Evolutionary conservation across 2,329 filamentous ascomycete species (phyloP).

Genomic region (Calonectria pteridis): DNA sequence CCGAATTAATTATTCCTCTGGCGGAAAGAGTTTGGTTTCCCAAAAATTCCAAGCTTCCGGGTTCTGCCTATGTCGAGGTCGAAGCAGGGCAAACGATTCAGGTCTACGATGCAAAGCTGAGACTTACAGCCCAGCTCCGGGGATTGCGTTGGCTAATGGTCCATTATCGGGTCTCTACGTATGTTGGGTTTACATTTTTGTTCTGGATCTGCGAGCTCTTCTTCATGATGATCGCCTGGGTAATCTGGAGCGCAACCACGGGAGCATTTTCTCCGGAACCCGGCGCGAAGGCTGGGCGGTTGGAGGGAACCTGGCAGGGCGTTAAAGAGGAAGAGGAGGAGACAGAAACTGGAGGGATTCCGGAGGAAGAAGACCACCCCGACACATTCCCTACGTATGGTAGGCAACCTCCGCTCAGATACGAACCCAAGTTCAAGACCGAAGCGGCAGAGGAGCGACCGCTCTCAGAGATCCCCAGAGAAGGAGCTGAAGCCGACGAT

Average conservation of each 20-base stretch:
- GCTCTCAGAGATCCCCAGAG: conserved; percentile 51
- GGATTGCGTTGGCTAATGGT: conserved; percentile 91
- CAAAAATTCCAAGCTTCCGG: conserved; percentile 54
- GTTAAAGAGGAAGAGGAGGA: conserved; percentile 41
- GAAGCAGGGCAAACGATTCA: conserved; percentile 78
- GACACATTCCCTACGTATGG: conserved; percentile 59
- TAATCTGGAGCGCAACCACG: conserved; percentile 59
- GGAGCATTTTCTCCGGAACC: conserved; percentile 25
- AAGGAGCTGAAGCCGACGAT: conserved; percentile 60
- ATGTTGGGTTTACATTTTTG: conserved; percentile 73
- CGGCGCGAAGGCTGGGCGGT: conserved; percentile 21
- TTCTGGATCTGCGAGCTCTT: conserved; percentile 85
- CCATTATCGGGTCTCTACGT: conserved; percentile 78
- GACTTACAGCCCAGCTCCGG: conserved; percentile 79
- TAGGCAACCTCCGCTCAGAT: conserved; percentile 56
- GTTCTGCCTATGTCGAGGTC: conserved; percentile 70
- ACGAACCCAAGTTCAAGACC: conserved; percentile 53
- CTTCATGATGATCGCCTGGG: conserved; percentile 76
- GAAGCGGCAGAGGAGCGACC: conserved; percentile 47
- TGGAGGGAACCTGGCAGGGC: conserved; percentile 24
- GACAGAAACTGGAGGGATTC: conserved; percentile 42
- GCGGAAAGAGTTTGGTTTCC: conserved; percentile 79
- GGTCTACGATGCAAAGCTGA: conserved; percentile 78
- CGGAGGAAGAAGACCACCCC: conserved; percentile 56
- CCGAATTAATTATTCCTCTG: conserved; percentile 75